A percentile compares a stretch with the other conserved stretches of the same genome.
These are phyloP conservation scores for Strobilomyces echinocephalus DNA, from an alignment of 768 basidiomycete species.

Conservation along the genomic window DNA sequence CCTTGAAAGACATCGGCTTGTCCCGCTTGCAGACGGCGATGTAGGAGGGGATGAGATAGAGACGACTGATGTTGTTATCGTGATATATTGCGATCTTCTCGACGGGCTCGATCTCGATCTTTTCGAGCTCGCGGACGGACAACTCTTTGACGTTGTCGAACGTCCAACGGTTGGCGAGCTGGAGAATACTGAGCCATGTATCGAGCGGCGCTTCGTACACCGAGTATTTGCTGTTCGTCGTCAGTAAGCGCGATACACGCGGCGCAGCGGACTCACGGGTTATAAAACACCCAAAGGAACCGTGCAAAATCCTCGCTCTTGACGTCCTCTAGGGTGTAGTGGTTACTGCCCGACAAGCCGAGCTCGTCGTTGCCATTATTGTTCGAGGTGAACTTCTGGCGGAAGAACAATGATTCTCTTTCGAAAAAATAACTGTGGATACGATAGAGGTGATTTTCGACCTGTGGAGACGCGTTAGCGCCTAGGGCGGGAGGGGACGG, in stretches of 20 bases:
- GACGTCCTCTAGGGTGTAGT: conserved; percentile 43
- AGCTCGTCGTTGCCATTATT: conserved; percentile 24
- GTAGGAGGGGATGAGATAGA: conserved; percentile 35
- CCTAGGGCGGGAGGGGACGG: background rate
- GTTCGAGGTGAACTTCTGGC: conserved; percentile 30
- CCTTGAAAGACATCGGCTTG: conserved; percentile 34
- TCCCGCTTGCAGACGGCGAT: conserved; percentile 33
- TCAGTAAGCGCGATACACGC: background rate
- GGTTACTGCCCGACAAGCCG: conserved; percentile 38
- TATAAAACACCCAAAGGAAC: conserved; percentile 62
- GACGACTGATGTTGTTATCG: conserved; percentile 29
- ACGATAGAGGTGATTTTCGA: conserved; percentile 51
- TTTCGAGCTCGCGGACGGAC: conserved; percentile 37
- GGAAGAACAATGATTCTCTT: conserved; percentile 53
- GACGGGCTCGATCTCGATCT: conserved; percentile 32
- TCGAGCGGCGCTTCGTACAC: conserved; percentile 36
- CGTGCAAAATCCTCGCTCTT: conserved; percentile 47
- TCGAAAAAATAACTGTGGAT: conserved; percentile 61
- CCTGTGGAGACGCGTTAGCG: conserved; percentile 36
- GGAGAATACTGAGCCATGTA: conserved; percentile 40
- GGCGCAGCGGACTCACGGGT: conserved; percentile 39
- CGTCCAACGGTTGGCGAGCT: conserved; percentile 37
- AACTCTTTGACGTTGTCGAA: conserved; percentile 38
- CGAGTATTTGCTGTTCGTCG: conserved; percentile 31
- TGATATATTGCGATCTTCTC: conserved; percentile 39